Evolutionary conservation across 1,284 basidiomycete species (phyloP).

Genomic region (Gymnopus androsaceus): DNA sequence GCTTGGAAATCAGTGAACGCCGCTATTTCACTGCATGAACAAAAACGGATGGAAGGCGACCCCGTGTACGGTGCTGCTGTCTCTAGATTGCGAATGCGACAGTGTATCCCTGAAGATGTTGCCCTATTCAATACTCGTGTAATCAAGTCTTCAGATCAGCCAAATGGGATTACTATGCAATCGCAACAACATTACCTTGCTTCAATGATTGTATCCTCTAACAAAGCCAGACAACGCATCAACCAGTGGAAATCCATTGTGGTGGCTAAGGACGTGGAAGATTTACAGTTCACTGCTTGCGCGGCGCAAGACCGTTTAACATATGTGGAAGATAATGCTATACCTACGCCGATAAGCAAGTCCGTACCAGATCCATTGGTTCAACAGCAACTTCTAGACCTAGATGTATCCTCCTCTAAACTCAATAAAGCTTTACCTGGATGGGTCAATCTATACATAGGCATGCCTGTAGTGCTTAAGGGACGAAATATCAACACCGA

Average conservation of each 20-base stretch:
- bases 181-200: neutral
- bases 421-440: constrained; percentile 13
- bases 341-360: too few relatives aligned
- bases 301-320: too few relatives aligned
- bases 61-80: neutral
- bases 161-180: neutral
- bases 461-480: constrained; percentile 33
- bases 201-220: too few relatives aligned
- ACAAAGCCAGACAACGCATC: too few relatives aligned
- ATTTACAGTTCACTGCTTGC: too few relatives aligned
- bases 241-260: too few relatives aligned
- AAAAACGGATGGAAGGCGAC: constrained; percentile 3
- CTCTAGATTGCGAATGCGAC: neutral
- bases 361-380: too few relatives aligned
- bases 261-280: too few relatives aligned
- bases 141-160: neutral
- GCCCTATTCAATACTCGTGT: constrained; percentile 1
- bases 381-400: constrained; percentile 2
- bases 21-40: neutral
- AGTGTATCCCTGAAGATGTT: neutral
- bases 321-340: too few relatives aligned
- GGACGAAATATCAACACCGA: constrained; percentile 30
- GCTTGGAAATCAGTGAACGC: constrained; percentile 4
- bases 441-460: constrained; percentile 21
- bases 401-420: neutral